Evolutionary conservation across 176 grass and related monocot species (phyloP).

Genomic region (Oryza brachyantha): DNA sequence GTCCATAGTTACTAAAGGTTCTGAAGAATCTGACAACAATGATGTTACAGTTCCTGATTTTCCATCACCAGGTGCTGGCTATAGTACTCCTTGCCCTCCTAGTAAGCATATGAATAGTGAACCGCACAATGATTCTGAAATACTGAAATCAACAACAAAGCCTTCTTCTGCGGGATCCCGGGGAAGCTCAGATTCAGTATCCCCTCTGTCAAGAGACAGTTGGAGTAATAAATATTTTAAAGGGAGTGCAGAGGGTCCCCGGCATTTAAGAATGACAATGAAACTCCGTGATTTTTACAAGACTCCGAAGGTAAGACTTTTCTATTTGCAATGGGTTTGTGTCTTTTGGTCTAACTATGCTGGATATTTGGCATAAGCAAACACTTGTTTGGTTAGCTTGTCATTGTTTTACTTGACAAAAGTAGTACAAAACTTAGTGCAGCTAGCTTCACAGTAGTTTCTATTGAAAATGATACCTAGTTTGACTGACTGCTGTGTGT

Average conservation of each 20-base stretch:
- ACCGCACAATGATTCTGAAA: slow-evolving; percentile 45
- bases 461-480: background rate
- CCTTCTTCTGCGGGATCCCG: slow-evolving; percentile 57
- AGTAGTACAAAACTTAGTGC: background rate
- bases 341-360: background rate
- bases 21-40: slow-evolving; percentile 62
- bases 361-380: background rate
- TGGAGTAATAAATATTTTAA: slow-evolving; percentile 59
- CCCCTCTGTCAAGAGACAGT: slow-evolving; percentile 64
- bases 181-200: slow-evolving; percentile 73
- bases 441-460: background rate
- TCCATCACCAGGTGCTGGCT: slow-evolving; percentile 41
- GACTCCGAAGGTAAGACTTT: slow-evolving; percentile 58
- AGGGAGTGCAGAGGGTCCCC: slow-evolving; percentile 58
- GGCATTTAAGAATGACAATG: slow-evolving; percentile 84
- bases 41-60: slow-evolving; percentile 37
- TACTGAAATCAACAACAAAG: slow-evolving; percentile 50
- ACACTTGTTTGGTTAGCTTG: background rate
- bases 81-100: slow-evolving; percentile 35
- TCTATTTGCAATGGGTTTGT: slow-evolving; percentile 3
- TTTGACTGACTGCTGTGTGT: background rate
- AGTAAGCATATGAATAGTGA: slow-evolving; percentile 48
- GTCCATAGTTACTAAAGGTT: slow-evolving; percentile 68
- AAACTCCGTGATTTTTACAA: slow-evolving; percentile 87
- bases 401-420: background rate